Evolutionary conservation across 768 basidiomycete species (phyloP), one percentile per base, ranked within the genome.

Genomic region (Holtermannia corniformis): DNA sequence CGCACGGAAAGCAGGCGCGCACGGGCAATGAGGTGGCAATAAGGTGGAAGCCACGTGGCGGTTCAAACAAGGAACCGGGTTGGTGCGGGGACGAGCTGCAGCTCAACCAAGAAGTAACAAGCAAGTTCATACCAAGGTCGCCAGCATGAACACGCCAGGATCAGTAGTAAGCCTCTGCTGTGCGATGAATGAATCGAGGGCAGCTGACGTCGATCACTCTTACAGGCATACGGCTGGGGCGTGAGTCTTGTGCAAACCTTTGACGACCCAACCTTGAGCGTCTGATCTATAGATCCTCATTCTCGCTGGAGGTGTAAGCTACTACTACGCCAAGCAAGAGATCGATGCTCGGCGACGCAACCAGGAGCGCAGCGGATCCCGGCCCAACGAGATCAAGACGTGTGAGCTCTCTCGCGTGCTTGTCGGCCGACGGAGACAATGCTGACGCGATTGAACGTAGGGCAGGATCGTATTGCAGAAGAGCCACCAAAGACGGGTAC

Each of bases 291-390:
- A 37, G 32, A 23, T 51, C 32, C 62, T 76, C 19, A 62, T 76
- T 20, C 59, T 62, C 26, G 74, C 70, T 7, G 75, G 74, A 0
- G 73, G 72, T 3, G 71, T 68, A 41, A 74, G 74, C 45, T 75
- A 73, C 58, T 72, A 72, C 58, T 75, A 55, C 49, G 74, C 75
- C 11, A 73, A 72, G 49, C 64, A 71, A 52, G 61, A 58, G 46
- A 72, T 76, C 60, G 67, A 74, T 59, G 70, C 70, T n/a, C 63
- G 75, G 24, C 55, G 75, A 26, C 61, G 59, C 51, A 53, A 60
- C 28, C 74, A 75, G 54, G 68, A 67, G 21, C 58, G 57, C 22
- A 43, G 55, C 11, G 75, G 74, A 11, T 57, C 60, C 20, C 61
- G 74, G 50, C 65, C 73, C 23, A 64, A 65, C 42, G 71, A 72